Conservation (phyloP, 2,329 filamentous ascomycete genomes). For the Paecilomyces variotii region DNA sequence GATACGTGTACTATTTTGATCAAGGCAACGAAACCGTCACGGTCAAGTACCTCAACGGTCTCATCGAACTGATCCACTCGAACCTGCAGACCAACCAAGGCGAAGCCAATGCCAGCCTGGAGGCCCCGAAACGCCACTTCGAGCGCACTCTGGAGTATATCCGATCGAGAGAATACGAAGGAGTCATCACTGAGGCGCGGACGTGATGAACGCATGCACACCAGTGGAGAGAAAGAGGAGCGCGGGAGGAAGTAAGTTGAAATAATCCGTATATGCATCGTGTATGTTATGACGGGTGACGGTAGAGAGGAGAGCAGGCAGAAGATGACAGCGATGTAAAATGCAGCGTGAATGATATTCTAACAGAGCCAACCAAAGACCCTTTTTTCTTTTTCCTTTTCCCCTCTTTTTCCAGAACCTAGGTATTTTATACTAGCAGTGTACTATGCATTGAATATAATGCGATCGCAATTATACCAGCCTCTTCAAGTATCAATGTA, state of each 20-base stretch:
- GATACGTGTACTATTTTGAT: constrained; percentile 99
- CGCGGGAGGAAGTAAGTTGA: not conserved
- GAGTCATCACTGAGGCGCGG: constrained; percentile 65
- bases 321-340: not conserved
- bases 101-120: constrained; percentile 60
- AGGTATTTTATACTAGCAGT: not conserved
- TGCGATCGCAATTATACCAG: not conserved
- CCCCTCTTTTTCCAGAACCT: not conserved
- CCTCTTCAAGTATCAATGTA: not conserved
- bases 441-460: not conserved
- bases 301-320: not conserved
- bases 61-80: constrained; percentile 96
- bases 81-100: constrained; percentile 78
- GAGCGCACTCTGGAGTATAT: constrained; percentile 93
- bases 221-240: not conserved
- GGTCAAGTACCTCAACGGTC: constrained; percentile 93
- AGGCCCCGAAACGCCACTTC: constrained; percentile 89
- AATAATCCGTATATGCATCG: not conserved
- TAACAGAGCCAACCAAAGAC: not conserved
- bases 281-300: not conserved
- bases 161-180: constrained; percentile 82
- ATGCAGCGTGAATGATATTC: not conserved
- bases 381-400: not conserved
- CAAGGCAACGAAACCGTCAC: constrained; percentile 98
- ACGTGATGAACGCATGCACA: constrained; percentile 15